phyloP scores from a whole-genome alignment of 2,329 filamentous ascomycete species.

The Blastomyces gilchristii region DNA sequence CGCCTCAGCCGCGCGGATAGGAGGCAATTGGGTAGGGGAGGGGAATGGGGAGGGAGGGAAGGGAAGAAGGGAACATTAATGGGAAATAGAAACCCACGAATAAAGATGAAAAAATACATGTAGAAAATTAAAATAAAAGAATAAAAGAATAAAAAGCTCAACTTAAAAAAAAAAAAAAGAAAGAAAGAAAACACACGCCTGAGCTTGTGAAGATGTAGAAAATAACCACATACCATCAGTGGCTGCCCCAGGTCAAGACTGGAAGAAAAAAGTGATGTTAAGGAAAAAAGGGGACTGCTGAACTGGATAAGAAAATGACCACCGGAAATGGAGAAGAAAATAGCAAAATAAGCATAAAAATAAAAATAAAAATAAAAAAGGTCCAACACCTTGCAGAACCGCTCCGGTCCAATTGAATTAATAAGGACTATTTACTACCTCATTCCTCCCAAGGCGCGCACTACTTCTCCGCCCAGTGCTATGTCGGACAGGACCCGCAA shows the following conservation, averaged over 20 bases:
- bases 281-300: background rate
- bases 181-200: too few relatives aligned
- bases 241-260: too few relatives aligned
- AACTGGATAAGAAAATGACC: background rate
- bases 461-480: constrained; percentile 44
- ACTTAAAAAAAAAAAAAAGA: too few relatives aligned
- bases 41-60: too few relatives aligned
- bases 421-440: constrained; percentile 69
- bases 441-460: constrained; percentile 53
- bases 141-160: background rate
- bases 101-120: background rate
- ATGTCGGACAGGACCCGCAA: constrained; percentile 52
- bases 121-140: background rate
- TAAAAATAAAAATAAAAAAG: background rate
- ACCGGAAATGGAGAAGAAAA: background rate
- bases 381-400: too few relatives aligned
- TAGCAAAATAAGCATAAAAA: background rate
- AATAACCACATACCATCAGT: background rate
- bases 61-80: background rate
- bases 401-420: constrained; percentile 22
- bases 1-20: background rate
- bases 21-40: background rate
- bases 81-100: background rate
- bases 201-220: background rate
- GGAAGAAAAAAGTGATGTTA: background rate